These are phyloP conservation scores for Prunus yedoensis DNA, from an alignment of 331 rosid species.

Conservation along the genomic window DNA sequence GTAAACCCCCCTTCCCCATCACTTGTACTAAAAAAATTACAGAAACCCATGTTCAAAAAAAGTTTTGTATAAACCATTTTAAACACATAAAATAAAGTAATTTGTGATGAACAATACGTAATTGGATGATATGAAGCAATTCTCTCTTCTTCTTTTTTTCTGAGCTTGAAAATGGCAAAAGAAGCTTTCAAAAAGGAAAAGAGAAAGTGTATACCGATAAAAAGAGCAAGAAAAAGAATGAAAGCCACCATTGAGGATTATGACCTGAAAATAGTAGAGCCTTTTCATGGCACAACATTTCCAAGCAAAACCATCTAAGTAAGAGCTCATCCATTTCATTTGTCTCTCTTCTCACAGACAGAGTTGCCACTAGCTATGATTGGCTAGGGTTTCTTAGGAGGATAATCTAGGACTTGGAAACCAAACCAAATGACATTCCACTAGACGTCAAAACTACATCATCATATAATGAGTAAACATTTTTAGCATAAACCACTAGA, in stretches of 20 bases:
- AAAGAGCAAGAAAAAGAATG: background rate
- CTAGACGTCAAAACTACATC: constrained; percentile 31
- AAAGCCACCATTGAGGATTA: constrained; percentile 29
- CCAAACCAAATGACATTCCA: constrained; percentile 5
- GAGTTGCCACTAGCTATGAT: constrained; percentile 8
- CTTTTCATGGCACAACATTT: constrained; percentile 15
- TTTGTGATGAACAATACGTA: too few species aligned
- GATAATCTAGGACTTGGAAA: background rate
- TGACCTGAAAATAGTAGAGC: constrained; percentile 33
- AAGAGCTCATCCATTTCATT: constrained; percentile 39
- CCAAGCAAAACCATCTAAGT: constrained; percentile 35
- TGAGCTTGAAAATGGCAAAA: background rate
- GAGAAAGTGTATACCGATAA: constrained; percentile 8
- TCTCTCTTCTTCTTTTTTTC: too few species aligned
- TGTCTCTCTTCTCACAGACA: constrained; percentile 48
- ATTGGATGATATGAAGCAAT: too few species aligned
- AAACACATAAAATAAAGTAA: too few species aligned
- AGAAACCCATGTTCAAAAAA: too few species aligned
- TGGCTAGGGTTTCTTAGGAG: constrained; percentile 13
- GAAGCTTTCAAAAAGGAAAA: constrained; percentile 22
- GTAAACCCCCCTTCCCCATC: too few species aligned
- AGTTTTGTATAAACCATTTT: too few species aligned
- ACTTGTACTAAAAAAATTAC: too few species aligned
- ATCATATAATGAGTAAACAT: background rate
- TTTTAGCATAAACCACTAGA: too few species aligned